Base-by-base conservation (phyloP, 371 early-diverging fungal species). In the Smittium culicis region DNA sequence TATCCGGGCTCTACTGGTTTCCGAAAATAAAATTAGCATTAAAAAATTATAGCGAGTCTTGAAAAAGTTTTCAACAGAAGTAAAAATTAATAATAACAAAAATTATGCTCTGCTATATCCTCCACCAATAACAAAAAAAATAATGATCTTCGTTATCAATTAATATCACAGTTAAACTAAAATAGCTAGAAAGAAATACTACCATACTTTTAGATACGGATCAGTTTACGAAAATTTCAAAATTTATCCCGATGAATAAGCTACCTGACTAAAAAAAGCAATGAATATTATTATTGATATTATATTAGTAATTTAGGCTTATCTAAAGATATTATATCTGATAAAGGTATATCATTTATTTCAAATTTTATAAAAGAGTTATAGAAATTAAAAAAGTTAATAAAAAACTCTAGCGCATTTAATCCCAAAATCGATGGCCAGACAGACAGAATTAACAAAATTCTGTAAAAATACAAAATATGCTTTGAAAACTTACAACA, bases 151-250 rank as follows among this genome's bases (percentile, higher is more conserved):
- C 75, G 1, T 72, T 80, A 27, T 68, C 78, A 0, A 71, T 82
- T 33, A 81, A 83, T 61, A 82, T 84, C 33, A 78, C 82, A 16
- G 71, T 71, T 0, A 73, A 72, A 3, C 71, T 83, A 27, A 82
- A 79, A 0, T 60, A 64, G 16, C 75, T 79, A 2, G 11, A 35
- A 0, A 72, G 69, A 0, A 75, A 61, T 63, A 73, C 76, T 66
- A 34, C 70, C 1, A 80, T 83, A 28, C 69, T 75, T 2, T 80
- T 81, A 2, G 65, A 81, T 45, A 81, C 80, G 17, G 76, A 81
- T 68, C 63, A 75, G 20, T 66, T 79, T 0, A 68, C 82, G 2
- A 84, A 83, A 64, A 73, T 72, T 59, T 74, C 72, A 1, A 75
- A 76, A 54, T 78, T 83, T 56, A 64, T 75, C 0, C 76, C 83